Base-by-base conservation (phyloP, 768 basidiomycete species). In the Collybia nuda region DNA sequence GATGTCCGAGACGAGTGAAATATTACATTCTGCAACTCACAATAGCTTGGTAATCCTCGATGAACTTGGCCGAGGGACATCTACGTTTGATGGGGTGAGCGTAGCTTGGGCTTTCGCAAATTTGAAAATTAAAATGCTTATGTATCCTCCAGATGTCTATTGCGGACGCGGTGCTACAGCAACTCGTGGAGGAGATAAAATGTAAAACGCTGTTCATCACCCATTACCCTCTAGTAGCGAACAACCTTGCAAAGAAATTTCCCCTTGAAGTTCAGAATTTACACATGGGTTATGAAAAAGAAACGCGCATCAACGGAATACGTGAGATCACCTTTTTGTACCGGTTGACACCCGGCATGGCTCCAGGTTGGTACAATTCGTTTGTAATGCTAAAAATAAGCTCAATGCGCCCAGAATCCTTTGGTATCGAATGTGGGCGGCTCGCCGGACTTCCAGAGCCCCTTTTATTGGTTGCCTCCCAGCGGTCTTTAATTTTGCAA, bases 151-250 rank as follows among this genome's bases (percentile, higher is more conserved):
- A 92, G 84, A 92, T 93, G 86, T 88, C 93, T 2, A 90, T 95
- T 50, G 93, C 93, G 4, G 76, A 82, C 43, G 90, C 91, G 2
- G 88, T 90, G 0, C 71, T 96, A 35, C 78, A 89, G 50, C 79
- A 92, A 47, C 74, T 95, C 6, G 74, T 86, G 14, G 67, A 78
- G 53, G 64, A 62, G 1, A 78, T 75, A 22, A 76, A 76, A 54
- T 85, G 83, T 68, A 87, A 85, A 65, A 90, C 88, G 1, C 68
- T 98, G 29, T 98, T 98, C 67, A 96, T 98, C 60, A 98, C 96
- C 0, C 95, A 98, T 64, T 98, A 97, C 61, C 93, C 94, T 3
- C 72, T 86, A 29, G 80, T 96, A 11, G 91, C 91, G n/a, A 68
- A 74, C 3, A 82, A 83, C 39, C 62, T 92, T 21, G 81, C 82